These are phyloP conservation scores for Besnoitia besnoiti DNA, from an alignment of 169 alveolate genomes.

Conservation along the genomic window DNA sequence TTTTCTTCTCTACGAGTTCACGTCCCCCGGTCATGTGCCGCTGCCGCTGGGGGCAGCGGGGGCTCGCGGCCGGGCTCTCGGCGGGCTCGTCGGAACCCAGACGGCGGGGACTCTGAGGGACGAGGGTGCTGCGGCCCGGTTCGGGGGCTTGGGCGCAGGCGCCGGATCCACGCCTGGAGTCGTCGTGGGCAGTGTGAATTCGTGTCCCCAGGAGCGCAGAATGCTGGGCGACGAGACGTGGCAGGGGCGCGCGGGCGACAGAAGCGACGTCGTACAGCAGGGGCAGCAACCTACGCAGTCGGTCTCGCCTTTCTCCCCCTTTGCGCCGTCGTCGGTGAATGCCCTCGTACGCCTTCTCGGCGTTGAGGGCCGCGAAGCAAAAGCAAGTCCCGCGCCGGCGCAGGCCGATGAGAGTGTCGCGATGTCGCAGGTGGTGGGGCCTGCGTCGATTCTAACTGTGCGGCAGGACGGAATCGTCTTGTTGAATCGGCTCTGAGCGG, in stretches of 20 bases:
- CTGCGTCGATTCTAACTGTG: neutral
- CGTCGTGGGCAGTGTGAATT: neutral
- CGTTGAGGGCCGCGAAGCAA: neutral
- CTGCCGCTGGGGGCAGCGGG: neutral
- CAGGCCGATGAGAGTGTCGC: neutral
- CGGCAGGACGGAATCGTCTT: neutral
- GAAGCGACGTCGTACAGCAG: neutral
- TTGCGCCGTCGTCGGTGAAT: neutral
- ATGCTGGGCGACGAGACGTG: neutral
- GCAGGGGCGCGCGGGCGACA: neutral
- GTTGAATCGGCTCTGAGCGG: neutral
- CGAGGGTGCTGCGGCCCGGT: neutral
- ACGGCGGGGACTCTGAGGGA: neutral
- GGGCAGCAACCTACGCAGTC: slow-evolving; percentile 17
- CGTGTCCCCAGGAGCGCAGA: neutral
- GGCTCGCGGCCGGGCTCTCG: neutral
- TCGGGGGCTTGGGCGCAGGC: neutral
- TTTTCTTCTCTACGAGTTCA: slow-evolving; percentile 25
- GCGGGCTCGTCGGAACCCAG: neutral
- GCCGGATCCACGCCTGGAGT: neutral
- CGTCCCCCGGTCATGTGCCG: neutral
- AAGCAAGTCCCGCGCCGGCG: neutral
- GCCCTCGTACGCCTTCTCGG: slow-evolving; percentile 30
- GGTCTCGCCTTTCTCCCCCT: slow-evolving; percentile 15
- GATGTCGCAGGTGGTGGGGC: neutral